Evolutionary conservation across 176 grass and related monocot genomes (phyloP), one percentile per base, ranked within the genome.

Genomic region (Paspalum notatum): DNA sequence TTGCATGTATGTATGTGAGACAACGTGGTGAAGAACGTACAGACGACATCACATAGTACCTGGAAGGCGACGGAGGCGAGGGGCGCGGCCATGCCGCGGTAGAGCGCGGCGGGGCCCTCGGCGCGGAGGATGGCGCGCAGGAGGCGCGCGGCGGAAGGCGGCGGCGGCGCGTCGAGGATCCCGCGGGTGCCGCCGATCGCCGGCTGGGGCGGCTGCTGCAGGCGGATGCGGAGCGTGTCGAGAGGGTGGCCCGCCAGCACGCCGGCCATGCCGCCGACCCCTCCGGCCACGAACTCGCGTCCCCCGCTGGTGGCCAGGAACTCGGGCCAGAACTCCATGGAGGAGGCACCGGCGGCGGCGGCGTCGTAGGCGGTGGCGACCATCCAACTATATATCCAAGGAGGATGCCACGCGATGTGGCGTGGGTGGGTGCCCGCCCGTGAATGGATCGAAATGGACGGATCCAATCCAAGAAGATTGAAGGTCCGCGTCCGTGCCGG

Each of bases 301-400:
- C 96, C 96, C 79, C 90, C 87, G 88, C 88, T 95, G 84, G 18
- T 88, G 10, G 96, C 96, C 79, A 98, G 20, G 86, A 95, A 98
- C 88, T 98, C 95, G 24, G 95, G 92, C 95, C 95, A 98, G 85
- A 98, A 98, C 76, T 98, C 95, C 95, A 98, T 98, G 79, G 74
- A 13, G 9, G 52, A 32, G 50, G 11, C 15, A 39, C 1, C 14
- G 49, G 1, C 5, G 49, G 0, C 12, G 56, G 0, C 13, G 37
- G 0, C 8, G 2, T 42, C 57, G 66, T 16, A 41, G 39, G 8
- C 56, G 11, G 57, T 11, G 57, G 11, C 57, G 5, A 60, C 57
- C 57, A 60, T 60, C 57, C 57, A 24, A n/a, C n/a, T n/a, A n/a
- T n/a, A n/a, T n/a, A n/a, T n/a, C 32, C 32, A 32, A 32, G 32